Evolutionary conservation across 176 grass and related monocot species (phyloP), one percentile per base, ranked within the genome.

Genomic region (Elaeis guineensis): DNA sequence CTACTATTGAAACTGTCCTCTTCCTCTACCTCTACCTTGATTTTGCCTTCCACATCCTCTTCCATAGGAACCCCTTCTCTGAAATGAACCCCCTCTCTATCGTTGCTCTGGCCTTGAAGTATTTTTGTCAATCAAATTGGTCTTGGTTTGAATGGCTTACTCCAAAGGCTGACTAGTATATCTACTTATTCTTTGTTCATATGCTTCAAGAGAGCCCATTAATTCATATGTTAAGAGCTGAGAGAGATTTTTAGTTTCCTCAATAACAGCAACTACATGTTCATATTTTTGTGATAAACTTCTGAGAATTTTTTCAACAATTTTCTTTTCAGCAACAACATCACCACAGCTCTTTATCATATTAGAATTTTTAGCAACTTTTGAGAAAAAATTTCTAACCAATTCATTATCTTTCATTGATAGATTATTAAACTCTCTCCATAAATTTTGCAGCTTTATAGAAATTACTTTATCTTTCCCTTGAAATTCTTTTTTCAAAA

Each of bases 201-300:
- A 32, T 14, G 11, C 65, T 29, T 68, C 21, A 12, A 68, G 21
- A 6, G 49, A 68, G 16, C 65, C 65, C 18, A 68, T 68, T 18
- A 68, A 68, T 9, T 68, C 65, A 55, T 68, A 18, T 29, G 54
- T 54, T 4, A 21, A 17, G 6, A 9, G 25, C 18, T 15, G 16
- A 8, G 48, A 68, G 5, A 54, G 19, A 54, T 68, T 48, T 68
- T 54, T 18, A 9, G 50, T 54, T 29, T 68, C 65, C 28, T 68
- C 65, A 3, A 68, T 68, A 1, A 50, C 20, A 16, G 50, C 65
- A 4, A 55, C 65, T 12, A 68, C 19, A 55, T 68, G 65, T 15
- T 68, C 50, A 68, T 17, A 68, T 23, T 50, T 65, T 4, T 6
- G 5, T 48, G 62, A 1, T 0, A 65, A 11, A 4, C 35, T 51